Evolutionary conservation across 805 yeast genomes (phyloP).

Genomic region (Teunomyces barrocoloradensis): DNA sequence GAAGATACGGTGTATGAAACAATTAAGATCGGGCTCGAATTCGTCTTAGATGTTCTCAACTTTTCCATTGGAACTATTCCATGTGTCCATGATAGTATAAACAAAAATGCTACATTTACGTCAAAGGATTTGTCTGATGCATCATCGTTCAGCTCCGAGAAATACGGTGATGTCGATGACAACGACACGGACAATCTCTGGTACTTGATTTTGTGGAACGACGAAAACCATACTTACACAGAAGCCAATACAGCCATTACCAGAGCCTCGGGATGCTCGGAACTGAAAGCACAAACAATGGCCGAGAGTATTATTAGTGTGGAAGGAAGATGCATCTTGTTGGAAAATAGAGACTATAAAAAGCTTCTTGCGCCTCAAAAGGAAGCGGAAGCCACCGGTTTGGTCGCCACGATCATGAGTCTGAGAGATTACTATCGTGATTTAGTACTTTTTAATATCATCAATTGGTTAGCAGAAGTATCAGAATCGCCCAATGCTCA

Average conservation of each 20-base stretch:
- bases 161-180: slow-evolving; percentile 34
- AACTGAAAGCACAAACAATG: slow-evolving; percentile 26
- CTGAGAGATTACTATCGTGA: slow-evolving; percentile 52
- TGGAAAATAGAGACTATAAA: slow-evolving; percentile 21
- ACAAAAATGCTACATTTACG: slow-evolving; percentile 21
- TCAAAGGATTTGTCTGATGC: slow-evolving; percentile 27
- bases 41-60: slow-evolving; percentile 42
- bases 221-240: slow-evolving; percentile 63
- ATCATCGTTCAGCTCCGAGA: slow-evolving; percentile 28
- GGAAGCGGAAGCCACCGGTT: slow-evolving; percentile 45
- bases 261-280: slow-evolving; percentile 26
- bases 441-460: slow-evolving; percentile 40
- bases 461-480: slow-evolving; percentile 54
- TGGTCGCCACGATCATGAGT: slow-evolving; percentile 54
- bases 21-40: slow-evolving; percentile 37
- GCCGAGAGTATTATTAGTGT: slow-evolving; percentile 47
- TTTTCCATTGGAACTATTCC: slow-evolving; percentile 41
- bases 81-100: slow-evolving; percentile 29
- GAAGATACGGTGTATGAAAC: slow-evolving; percentile 22
- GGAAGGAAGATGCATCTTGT: slow-evolving; percentile 49
- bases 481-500: slow-evolving; percentile 17
- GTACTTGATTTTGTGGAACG: slow-evolving; percentile 69
- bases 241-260: slow-evolving; percentile 51
- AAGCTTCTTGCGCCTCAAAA: slow-evolving; percentile 32
- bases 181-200: slow-evolving; percentile 33